A percentile compares a stretch with the other conserved stretches of the same genome.
These are phyloP conservation scores for Aphanomyces stellatus DNA, from an alignment of 352 stramenopile genomes.

Conservation along the genomic window DNA sequence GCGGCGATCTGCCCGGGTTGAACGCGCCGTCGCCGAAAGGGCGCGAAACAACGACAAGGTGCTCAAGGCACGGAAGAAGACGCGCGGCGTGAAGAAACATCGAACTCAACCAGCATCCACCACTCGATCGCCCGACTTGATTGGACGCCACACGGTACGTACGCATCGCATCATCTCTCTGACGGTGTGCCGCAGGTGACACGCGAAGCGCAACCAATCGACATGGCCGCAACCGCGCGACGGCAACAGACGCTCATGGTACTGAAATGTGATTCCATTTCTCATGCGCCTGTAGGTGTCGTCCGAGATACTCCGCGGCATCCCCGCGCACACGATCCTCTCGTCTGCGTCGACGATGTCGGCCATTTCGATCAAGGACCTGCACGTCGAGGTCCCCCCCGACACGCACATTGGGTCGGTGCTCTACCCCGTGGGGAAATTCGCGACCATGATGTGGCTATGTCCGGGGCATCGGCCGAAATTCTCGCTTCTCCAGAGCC, in stretches of 20 bases:
- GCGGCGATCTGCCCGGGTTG: not conserved
- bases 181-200: too few species aligned
- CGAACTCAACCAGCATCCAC: too few species aligned
- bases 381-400: not conserved
- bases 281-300: not conserved
- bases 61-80: too few species aligned
- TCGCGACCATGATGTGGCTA: not conserved
- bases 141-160: too few species aligned
- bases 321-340: not conserved
- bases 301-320: not conserved
- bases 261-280: too few species aligned
- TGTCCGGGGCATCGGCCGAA: conserved; percentile 1
- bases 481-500: conserved; percentile 5
- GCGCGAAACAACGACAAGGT: not conserved
- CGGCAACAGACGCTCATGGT: not conserved
- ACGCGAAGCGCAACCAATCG: not conserved
- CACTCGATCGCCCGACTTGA: too few species aligned
- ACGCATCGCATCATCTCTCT: too few species aligned
- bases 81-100: too few species aligned
- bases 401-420: not conserved
- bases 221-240: not conserved
- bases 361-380: not conserved
- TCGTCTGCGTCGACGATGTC: not conserved
- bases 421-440: not conserved
- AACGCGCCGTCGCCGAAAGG: not conserved